Base-by-base conservation (phyloP, 2,329 filamentous ascomycete species). In the Talaromyces sp. region DNA sequence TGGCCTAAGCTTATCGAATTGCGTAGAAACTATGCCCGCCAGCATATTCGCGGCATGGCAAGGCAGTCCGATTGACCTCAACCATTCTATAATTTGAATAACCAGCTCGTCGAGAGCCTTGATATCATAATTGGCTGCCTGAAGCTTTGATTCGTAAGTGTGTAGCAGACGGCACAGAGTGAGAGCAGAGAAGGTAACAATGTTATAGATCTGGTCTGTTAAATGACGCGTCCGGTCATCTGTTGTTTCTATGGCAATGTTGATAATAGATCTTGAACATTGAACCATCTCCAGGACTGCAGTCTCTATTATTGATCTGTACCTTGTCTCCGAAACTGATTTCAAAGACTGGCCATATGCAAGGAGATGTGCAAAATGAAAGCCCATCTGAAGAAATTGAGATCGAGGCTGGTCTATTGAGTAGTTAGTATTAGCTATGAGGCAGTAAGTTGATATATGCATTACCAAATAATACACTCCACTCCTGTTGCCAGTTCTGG, bases 171-270 rank as follows among this genome's bases (percentile, higher is more conserved):
- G 59, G 15, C 59, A 61, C 2, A 61, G 59, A 1, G 59, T 61
- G 1, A 61, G 44, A 2, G 72, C 78, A 0, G 78, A 74, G 58
- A 80, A 81, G 5, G 77, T 78, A 55, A 80, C 77, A 70, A 80
- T 77, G 62, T 80, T 78, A 61, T 80, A 81, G 22, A 80, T 78
- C 56, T 80, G 78, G 59, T 81, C 78, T 3, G 73, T 80, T 4
- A 80, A 65, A 64, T 81, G 77, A 15, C 72, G 71, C 1, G 77
- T 80, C 1, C 77, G 73, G 25, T 79, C 75, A 54, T 81, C 78
- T 1, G 75, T 69, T 2, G 77, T 78, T 13, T 78, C 74, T 64
- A 80, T 79, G 1, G 77, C 77, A 2, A 79, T 63, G 17, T 73
- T 72, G 17, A 80, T 72, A 55, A 80, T 79, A 2, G 68, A 60